Evolutionary conservation across 805 yeast species (phyloP).

Genomic region (Kodamaea lidongshanica): DNA sequence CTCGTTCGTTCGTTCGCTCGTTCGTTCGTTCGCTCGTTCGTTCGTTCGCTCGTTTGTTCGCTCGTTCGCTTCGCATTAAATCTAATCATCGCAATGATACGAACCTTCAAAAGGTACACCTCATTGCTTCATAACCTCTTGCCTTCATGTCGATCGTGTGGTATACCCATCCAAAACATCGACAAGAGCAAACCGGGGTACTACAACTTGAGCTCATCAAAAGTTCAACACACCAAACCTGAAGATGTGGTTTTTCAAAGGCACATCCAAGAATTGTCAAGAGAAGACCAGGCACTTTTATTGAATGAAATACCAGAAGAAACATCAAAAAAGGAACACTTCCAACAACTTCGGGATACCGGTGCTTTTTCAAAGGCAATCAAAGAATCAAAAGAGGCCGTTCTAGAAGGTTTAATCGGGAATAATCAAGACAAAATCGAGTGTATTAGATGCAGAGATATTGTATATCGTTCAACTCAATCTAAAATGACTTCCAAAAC

Average conservation of each 20-base stretch:
- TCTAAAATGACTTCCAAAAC: slow-evolving; percentile 19
- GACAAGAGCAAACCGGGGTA: slow-evolving; percentile 39
- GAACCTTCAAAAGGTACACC: slow-evolving; percentile 3
- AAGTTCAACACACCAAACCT: slow-evolving; percentile 7
- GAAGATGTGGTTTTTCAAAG: slow-evolving; percentile 22
- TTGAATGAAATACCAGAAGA: slow-evolving; percentile 13
- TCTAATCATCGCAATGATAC: neutral
- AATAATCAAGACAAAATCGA: slow-evolving; percentile 15
- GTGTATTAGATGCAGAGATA: slow-evolving; percentile 56
- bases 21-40: no score
- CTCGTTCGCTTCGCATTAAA: no score
- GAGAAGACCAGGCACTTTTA: slow-evolving; percentile 23
- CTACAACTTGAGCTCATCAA: slow-evolving; percentile 16
- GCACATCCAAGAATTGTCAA: slow-evolving; percentile 13
- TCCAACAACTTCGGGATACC: slow-evolving; percentile 5
- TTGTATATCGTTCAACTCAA: slow-evolving; percentile 33
- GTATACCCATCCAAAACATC: slow-evolving; percentile 42
- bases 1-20: no score
- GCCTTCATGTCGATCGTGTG: slow-evolving; percentile 50
- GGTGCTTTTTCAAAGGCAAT: slow-evolving; percentile 2
- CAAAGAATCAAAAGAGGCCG: slow-evolving; percentile 4
- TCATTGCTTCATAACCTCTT: slow-evolving; percentile 10
- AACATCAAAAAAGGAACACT: slow-evolving; percentile 1
- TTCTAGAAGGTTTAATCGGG: slow-evolving; percentile 1
- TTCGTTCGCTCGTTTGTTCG: no score